Percentiles rank a stretch among this genome's conserved stretches.
phyloP scores from a whole-genome alignment of 805 yeast species.

The Starmerella cellae region DNA sequence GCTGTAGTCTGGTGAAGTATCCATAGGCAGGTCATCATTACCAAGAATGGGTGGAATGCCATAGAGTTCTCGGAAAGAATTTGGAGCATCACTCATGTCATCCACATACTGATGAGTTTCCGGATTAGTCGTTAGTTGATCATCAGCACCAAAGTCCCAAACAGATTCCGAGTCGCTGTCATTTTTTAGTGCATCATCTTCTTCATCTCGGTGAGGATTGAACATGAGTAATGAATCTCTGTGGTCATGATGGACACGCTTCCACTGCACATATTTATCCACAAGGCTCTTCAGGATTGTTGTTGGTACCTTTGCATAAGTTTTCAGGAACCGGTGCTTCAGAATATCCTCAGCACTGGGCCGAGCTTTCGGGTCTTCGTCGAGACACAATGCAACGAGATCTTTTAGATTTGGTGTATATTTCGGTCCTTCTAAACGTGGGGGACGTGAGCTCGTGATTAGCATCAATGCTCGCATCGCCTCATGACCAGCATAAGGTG shows the following conservation, averaged over 20 bases:
- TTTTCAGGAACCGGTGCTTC: constrained; percentile 58
- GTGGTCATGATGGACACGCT: constrained; percentile 42
- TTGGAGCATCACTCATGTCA: constrained; percentile 44
- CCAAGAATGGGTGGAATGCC: constrained; percentile 32
- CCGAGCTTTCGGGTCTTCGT: constrained; percentile 83
- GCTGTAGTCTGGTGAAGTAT: too few relatives aligned
- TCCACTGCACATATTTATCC: constrained; percentile 37
- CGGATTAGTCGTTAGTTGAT: neutral
- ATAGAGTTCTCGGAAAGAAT: constrained; percentile 56
- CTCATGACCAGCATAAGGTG: constrained; percentile 92
- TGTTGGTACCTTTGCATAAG: constrained; percentile 49
- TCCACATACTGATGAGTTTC: neutral
- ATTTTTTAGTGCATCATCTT: constrained; percentile 15
- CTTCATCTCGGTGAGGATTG: constrained; percentile 19
- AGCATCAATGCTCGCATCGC: constrained; percentile 90
- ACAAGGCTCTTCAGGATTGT: constrained; percentile 57
- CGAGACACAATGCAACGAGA: constrained; percentile 78
- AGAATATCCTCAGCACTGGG: constrained; percentile 73
- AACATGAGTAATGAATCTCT: constrained; percentile 29
- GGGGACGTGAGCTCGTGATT: constrained; percentile 86
- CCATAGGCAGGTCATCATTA: neutral
- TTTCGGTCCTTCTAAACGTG: constrained; percentile 81
- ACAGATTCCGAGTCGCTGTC: constrained; percentile 24
- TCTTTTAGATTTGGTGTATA: constrained; percentile 69
- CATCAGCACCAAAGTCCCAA: constrained; percentile 24